phyloP scores from a whole-genome alignment of 106 monocot species.

The Apostasia shenzhenica region DNA sequence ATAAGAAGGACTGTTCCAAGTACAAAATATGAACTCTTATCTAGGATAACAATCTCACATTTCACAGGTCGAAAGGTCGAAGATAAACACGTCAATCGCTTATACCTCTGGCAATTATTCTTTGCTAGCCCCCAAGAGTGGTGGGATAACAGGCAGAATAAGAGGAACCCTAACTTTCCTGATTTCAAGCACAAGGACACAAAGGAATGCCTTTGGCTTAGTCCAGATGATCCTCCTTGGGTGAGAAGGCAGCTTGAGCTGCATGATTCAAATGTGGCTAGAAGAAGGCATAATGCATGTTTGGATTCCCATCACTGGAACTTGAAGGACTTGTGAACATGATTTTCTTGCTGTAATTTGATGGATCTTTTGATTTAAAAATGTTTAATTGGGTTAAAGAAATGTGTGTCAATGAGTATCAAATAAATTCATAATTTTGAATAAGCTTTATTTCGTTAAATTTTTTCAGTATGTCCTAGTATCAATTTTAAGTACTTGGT shows the following conservation, averaged over 20 bases:
- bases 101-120: conserved; percentile 79
- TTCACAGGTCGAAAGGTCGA: conserved; percentile 7
- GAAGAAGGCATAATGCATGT: background rate
- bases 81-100: conserved; percentile 17
- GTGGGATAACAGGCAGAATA: conserved; percentile 67
- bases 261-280: conserved; percentile 35
- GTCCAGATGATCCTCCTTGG: conserved; percentile 75
- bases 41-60: background rate
- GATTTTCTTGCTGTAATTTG: too few relatives aligned
- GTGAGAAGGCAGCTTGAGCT: conserved; percentile 63
- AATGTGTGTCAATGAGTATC: too few relatives aligned
- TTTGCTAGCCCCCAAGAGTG: conserved; percentile 71
- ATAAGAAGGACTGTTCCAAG: too few relatives aligned
- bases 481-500: too few relatives aligned
- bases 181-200: conserved; percentile 86
- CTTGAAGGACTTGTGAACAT: conserved; percentile 15
- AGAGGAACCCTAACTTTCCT: conserved; percentile 14
- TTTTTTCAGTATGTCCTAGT: too few relatives aligned
- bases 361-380: too few relatives aligned
- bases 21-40: too few relatives aligned
- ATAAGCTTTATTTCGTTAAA: too few relatives aligned
- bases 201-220: conserved; percentile 52
- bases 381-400: too few relatives aligned
- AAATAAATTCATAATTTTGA: too few relatives aligned
- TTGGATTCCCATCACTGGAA: conserved; percentile 15